These are phyloP conservation scores for Saccharomycodes ludwigii DNA, from an alignment of 805 yeast genomes.

Conservation along the genomic window DNA sequence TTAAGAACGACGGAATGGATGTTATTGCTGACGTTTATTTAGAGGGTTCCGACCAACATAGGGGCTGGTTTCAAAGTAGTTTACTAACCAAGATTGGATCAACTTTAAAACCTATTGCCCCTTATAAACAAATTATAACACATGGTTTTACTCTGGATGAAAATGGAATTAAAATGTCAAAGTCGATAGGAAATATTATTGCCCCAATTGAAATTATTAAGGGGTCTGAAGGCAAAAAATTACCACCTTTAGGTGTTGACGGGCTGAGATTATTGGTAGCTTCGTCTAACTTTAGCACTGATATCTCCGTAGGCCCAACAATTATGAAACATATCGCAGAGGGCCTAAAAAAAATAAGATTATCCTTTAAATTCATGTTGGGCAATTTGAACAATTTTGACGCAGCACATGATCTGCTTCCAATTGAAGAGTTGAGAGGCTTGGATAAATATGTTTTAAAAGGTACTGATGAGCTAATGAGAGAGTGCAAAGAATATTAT, in stretches of 20 bases:
- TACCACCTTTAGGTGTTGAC: slow-evolving; percentile 72
- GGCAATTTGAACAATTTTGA: slow-evolving; percentile 55
- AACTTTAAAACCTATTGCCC: slow-evolving; percentile 30
- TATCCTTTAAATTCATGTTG: slow-evolving; percentile 67
- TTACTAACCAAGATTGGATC: slow-evolving; percentile 61
- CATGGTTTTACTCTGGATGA: slow-evolving; percentile 91
- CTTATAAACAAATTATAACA: slow-evolving; percentile 67
- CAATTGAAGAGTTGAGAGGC: slow-evolving; percentile 27
- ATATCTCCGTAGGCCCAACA: slow-evolving; percentile 61
- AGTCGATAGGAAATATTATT: slow-evolving; percentile 76
- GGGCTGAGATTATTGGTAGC: slow-evolving; percentile 89
- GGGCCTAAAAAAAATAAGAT: slow-evolving; percentile 65
- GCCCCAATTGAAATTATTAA: slow-evolving; percentile 55
- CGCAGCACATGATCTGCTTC: slow-evolving; percentile 21
- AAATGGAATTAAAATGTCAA: slow-evolving; percentile 84
- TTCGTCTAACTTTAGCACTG: slow-evolving; percentile 73
- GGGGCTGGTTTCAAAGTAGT: slow-evolving; percentile 99
- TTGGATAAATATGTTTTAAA: slow-evolving; percentile 56
- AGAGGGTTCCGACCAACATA: slow-evolving; percentile 97
- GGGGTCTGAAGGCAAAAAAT: slow-evolving; percentile 37
- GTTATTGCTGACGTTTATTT: slow-evolving; percentile 70
- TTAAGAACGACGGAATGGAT: slow-evolving; percentile 16
- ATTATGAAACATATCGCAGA: slow-evolving; percentile 69
- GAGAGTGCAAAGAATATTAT: slow-evolving; percentile 32
- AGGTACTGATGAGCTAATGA: slow-evolving; percentile 37